Conservation (phyloP, 2,329 filamentous ascomycete genomes). For the Cercospora janseana region DNA sequence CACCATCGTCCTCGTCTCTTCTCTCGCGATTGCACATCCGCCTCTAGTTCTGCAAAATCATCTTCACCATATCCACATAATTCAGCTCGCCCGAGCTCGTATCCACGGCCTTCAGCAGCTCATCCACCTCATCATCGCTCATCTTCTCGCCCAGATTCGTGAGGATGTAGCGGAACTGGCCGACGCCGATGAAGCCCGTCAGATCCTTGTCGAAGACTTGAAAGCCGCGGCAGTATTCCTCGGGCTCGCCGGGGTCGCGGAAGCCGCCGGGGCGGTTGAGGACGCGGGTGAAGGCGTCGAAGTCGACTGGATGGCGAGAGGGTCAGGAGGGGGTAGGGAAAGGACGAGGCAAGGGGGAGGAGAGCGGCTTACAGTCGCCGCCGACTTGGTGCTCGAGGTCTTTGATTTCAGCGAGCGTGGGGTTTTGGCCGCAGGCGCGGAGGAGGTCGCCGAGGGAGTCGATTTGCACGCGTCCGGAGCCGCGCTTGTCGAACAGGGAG, state of each 20-base stretch:
- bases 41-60: slow-evolving; percentile 41
- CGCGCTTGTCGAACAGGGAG: slow-evolving; percentile 98
- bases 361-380: slow-evolving; percentile 73
- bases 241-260: slow-evolving; percentile 94
- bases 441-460: slow-evolving; percentile 89
- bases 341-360: background rate
- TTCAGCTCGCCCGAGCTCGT: slow-evolving; percentile 95
- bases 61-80: slow-evolving; percentile 63
- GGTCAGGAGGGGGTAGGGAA: slow-evolving; percentile 7
- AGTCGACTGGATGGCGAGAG: slow-evolving; percentile 69
- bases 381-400: slow-evolving; percentile 90
- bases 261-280: slow-evolving; percentile 97
- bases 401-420: slow-evolving; percentile 85
- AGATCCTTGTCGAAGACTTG: slow-evolving; percentile 99
- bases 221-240: slow-evolving; percentile 98
- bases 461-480: slow-evolving; percentile 84
- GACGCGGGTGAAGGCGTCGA: slow-evolving; percentile 93
- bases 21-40: slow-evolving; percentile 8
- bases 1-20: background rate
- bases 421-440: slow-evolving; percentile 96
- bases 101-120: slow-evolving; percentile 96
- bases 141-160: slow-evolving; percentile 99
- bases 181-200: slow-evolving; percentile 96
- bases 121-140: slow-evolving; percentile 97
- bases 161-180: slow-evolving; percentile 93